Percentiles rank a stretch among this genome's conserved stretches.
phyloP scores from a whole-genome alignment of 1,284 basidiomycete species.

The Schizophyllum amplum region DNA sequence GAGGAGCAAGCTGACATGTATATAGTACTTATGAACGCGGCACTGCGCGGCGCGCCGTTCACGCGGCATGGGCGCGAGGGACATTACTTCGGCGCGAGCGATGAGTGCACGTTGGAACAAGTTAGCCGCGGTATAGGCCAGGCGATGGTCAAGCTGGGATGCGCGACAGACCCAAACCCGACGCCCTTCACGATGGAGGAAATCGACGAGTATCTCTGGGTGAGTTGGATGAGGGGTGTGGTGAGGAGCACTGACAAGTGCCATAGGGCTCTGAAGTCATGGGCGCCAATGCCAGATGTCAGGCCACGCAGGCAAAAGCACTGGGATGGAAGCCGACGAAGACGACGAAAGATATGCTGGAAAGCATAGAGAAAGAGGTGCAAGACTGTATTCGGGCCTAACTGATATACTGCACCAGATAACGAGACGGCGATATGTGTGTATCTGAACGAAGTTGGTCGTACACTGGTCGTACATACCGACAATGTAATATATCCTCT shows the following conservation, averaged over 20 bases:
- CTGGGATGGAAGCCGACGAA: constrained; percentile 32
- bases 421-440: too few relatives aligned
- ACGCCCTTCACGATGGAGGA: constrained; percentile 34
- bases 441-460: too few relatives aligned
- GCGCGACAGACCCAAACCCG: constrained; percentile 26
- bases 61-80: constrained; percentile 20
- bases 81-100: constrained; percentile 21
- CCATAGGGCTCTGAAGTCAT: constrained; percentile 22
- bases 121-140: constrained; percentile 22
- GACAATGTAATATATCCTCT: too few relatives aligned
- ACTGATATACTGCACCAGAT: too few relatives aligned
- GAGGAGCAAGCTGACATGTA: constrained; percentile 15
- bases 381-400: too few relatives aligned
- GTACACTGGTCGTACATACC: too few relatives aligned
- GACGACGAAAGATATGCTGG: constrained; percentile 21
- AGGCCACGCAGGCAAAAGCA: constrained; percentile 37
- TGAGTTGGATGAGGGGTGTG: constrained; percentile 6
- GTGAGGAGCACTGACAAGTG: not conserved
- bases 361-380: constrained; percentile 19
- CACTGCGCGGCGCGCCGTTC: constrained; percentile 14
- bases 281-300: constrained; percentile 46
- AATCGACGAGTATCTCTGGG: constrained; percentile 26
- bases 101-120: constrained; percentile 15
- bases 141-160: constrained; percentile 27
- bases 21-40: constrained; percentile 16